Conservation (phyloP, 805 yeast species). For the Priceomyces castillae region DNA sequence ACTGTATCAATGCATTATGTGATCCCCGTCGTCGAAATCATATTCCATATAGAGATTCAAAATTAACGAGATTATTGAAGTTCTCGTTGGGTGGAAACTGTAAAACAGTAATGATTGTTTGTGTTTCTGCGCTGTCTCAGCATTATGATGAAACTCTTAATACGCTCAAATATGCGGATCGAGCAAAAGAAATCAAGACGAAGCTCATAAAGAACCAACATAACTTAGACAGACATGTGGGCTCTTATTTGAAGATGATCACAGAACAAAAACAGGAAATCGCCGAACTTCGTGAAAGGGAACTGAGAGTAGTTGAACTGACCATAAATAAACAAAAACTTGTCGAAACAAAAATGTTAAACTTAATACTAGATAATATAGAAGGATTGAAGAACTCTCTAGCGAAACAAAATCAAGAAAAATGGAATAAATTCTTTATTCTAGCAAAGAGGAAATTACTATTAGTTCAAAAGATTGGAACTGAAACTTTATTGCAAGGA, state of each 20-base stretch:
- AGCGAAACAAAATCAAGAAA: slow-evolving; percentile 43
- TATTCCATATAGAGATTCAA: slow-evolving; percentile 89
- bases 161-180: slow-evolving; percentile 84
- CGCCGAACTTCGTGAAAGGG: slow-evolving; percentile 60
- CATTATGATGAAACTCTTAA: slow-evolving; percentile 94
- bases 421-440: slow-evolving; percentile 40
- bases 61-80: slow-evolving; percentile 79
- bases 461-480: slow-evolving; percentile 41
- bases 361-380: slow-evolving; percentile 41
- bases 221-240: slow-evolving; percentile 77
- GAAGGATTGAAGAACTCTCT: slow-evolving; percentile 41
- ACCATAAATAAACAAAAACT: slow-evolving; percentile 33
- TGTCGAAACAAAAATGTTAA: slow-evolving; percentile 37
- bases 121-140: slow-evolving; percentile 79
- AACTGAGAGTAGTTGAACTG: slow-evolving; percentile 39
- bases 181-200: slow-evolving; percentile 89
- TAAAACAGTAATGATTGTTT: slow-evolving; percentile 93
- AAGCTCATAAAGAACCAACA: slow-evolving; percentile 71
- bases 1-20: slow-evolving; percentile 90
- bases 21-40: slow-evolving; percentile 65
- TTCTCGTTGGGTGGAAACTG: slow-evolving; percentile 93
- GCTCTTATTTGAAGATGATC: slow-evolving; percentile 79
- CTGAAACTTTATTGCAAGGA: slow-evolving; percentile 24
- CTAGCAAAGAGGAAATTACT: slow-evolving; percentile 48
- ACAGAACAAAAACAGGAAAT: slow-evolving; percentile 77